Evolutionary conservation across 192 early-diverging fungal species (phyloP), one percentile per base, ranked within the genome.

Genomic region (Geranomyces variabilis): DNA sequence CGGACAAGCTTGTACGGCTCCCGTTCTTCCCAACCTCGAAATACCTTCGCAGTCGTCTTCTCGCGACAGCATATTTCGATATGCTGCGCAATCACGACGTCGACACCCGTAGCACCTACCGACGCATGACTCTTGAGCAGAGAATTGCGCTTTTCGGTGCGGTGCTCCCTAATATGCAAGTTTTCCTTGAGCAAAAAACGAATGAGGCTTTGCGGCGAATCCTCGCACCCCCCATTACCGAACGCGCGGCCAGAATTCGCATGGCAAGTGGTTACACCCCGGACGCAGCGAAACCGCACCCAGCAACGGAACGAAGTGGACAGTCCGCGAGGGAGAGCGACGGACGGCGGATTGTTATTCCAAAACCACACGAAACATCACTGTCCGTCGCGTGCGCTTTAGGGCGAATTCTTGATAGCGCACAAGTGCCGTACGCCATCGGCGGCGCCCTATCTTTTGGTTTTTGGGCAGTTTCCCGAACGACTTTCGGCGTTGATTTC

Each of bases 131-230:
- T 53, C 51, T 53, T 53, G 17, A 53, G 51, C 51, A 53, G 51
- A 53, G 51, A 53, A 53, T 53, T 53, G 51, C 51, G 51, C 51
- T 53, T 53, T 53, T 53, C 51, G 51, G 17, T 53, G 51, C 51
- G 51, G 51, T 53, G 51, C 51, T 53, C 51, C 51, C 51, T 53
- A 53, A 53, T 53, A 53, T 53, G 51, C 51, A 53, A 53, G 51
- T 53, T 53, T 53, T 26, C 51, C 26, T 53, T 53, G 51, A 24
- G 51, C 51, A 53, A 53, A 53, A 53, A 53, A 53, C 51, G 51
- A 53, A 53, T 53, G 51, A 53, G 51, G 51, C 51, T 3, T 53
- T 53, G 51, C 51, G 51, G 51, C 51, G 51, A 53, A 53, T 53
- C 51, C 51, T 53, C 51, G 51, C 51, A 53, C 51, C 51, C 51